Percentiles rank a stretch among this genome's conserved stretches.
phyloP scores from a whole-genome alignment of 768 basidiomycete species.

The Boletus insuetus region DNA sequence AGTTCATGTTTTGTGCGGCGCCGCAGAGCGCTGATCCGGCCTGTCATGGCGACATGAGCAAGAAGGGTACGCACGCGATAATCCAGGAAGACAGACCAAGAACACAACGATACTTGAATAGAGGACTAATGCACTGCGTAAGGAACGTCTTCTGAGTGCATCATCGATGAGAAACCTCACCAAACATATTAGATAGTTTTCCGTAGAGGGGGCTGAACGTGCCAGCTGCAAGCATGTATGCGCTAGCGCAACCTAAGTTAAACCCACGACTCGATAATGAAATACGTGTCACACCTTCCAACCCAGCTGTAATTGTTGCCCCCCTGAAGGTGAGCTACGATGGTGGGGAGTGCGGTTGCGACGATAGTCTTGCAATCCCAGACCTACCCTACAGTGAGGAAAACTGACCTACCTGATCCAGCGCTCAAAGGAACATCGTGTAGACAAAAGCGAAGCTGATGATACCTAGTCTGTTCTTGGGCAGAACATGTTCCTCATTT shows the following conservation, averaged over 20 bases:
- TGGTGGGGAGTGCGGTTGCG: slow-evolving; percentile 69
- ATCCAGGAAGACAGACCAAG: slow-evolving; percentile 28
- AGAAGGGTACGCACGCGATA: neutral
- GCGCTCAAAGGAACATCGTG: slow-evolving; percentile 38
- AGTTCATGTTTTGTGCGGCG: slow-evolving; percentile 71
- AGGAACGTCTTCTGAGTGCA: neutral
- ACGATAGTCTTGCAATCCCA: slow-evolving; percentile 49
- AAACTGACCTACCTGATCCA: slow-evolving; percentile 48
- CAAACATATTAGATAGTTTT: slow-evolving; percentile 62
- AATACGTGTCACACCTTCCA: slow-evolving; percentile 28
- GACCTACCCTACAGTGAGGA: neutral
- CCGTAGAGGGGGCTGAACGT: slow-evolving; percentile 71
- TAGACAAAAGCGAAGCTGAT: slow-evolving; percentile 25
- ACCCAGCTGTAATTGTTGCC: slow-evolving; percentile 69
- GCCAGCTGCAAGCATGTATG: slow-evolving; percentile 70
- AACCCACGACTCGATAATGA: neutral
- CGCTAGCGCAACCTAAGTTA: slow-evolving; percentile 35
- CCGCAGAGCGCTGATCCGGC: slow-evolving; percentile 79
- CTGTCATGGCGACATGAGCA: slow-evolving; percentile 30
- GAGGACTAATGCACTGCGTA: slow-evolving; percentile 38
- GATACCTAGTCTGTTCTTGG: slow-evolving; percentile 23
- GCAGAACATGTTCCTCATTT: slow-evolving; percentile 50
- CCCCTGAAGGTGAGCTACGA: slow-evolving; percentile 60
- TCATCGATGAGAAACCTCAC: slow-evolving; percentile 9
- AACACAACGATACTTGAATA: slow-evolving; percentile 65